Base-by-base conservation (phyloP, 805 yeast genomes). In the Myxozyma mucilagina region DNA sequence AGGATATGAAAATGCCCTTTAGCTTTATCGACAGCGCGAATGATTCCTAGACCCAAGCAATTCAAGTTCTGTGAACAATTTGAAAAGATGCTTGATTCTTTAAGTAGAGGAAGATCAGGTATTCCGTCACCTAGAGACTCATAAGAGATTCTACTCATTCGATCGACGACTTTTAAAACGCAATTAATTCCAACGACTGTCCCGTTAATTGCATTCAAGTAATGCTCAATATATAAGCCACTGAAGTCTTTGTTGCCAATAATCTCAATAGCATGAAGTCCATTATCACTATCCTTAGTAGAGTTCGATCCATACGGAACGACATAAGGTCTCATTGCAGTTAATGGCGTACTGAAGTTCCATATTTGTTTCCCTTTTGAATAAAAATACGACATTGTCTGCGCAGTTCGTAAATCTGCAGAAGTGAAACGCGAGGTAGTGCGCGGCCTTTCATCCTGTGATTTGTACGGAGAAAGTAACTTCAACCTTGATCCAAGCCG, bases 171-270 rank as follows among this genome's bases (percentile, higher is more conserved):
- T 13, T 18, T 24, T 16, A 51, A 52, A n/a, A 65, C 60, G 13
- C 52, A 53, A 13, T 58, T 52, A 1, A 75, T 60, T 1, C 75
- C 71, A 1, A 75, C 76, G 3, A 75, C 29, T 4, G 77, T 69
- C 13, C 76, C 78, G 52, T 73, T 73, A 8, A 75, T 49, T 16
- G 72, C 69, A 3, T 64, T 24, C 1, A 39, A 53, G 11, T 65
- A 35, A 48, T 75, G 76, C 31, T 64, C 67, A 20, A 57, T 58
- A 6, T 71, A 59, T 10, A 67, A 61, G 24, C 66, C 56, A 11
- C 44, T 47, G 0, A 61, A 53, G 4, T 59, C 56, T 1, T 66
- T 43, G 0, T 65, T 68, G 5, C 68, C 61, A 3, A 68, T 42
- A 7, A 71, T 52, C 6, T 44, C 45, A 4, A 70, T 54, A 0